Base-by-base conservation (phyloP, 192 early-diverging fungal species). In the Coemansia sp. region DNA sequence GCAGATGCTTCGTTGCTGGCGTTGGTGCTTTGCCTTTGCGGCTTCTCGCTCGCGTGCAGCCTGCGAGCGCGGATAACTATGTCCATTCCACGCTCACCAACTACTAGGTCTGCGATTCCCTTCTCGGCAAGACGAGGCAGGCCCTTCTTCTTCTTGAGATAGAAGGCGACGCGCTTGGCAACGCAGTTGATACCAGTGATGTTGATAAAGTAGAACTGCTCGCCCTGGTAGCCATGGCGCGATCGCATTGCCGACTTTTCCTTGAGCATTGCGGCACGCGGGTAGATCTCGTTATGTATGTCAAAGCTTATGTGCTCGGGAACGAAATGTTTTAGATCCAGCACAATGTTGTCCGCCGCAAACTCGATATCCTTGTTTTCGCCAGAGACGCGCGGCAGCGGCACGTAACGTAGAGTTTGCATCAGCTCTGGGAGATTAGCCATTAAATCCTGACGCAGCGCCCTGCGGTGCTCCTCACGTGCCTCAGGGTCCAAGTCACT, bases 81-180 rank as follows among this genome's bases (percentile, higher is more conserved):
- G 26, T 83, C 80, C 80, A 83, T 77, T 35, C 80, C 80, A 11
- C 75, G 74, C 20, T 65, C 75, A 12, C 69, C 68, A 23, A 83
- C 55, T 11, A 74, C 24, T n/a, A 83, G 12, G 24, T 83, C 68
- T 18, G 75, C 80, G 9, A 83, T 65, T 12, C 80, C 80, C 68
- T 77, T 83, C 35, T 83, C 80, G 9, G 80, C 80, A 8, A 83
- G 4, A 33, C 80, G 72, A 15, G 78, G 78, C 41, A 83, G 21
- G 26, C 74, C 74, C 48, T 51, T 77, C 75, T 77, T 83, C 71
- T 77, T 83, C 63, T 83, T 83, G 71, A 77, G 43, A 18, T 83
- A 83, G 45, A 77, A 83, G 20, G 80, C 75, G 16, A 83, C 80
- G 35, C 60, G 64, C 66, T 77, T 73, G 35, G 80, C 80, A 21